Evolutionary conservation across 2,329 filamentous ascomycete genomes (phyloP).

Genomic region (Aureobasidium sp.): DNA sequence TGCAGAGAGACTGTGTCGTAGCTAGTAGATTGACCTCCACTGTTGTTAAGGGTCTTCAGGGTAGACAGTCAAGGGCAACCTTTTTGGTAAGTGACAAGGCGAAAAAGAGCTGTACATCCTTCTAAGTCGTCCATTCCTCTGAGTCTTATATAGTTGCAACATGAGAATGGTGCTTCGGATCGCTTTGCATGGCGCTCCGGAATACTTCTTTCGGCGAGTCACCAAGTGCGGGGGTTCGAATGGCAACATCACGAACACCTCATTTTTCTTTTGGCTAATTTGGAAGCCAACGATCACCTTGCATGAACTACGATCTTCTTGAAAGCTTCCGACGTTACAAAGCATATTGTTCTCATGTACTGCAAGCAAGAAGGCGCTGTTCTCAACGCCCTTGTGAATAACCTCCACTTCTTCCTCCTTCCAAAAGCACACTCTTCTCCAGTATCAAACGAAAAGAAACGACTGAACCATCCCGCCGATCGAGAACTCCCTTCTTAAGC

Average conservation of each 20-base stretch:
- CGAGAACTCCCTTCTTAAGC: neutral
- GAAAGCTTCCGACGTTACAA: neutral
- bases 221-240: conserved; percentile 8
- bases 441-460: neutral
- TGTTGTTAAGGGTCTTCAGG: too few species aligned
- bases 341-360: neutral
- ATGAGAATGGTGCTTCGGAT: neutral
- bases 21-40: neutral
- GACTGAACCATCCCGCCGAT: neutral
- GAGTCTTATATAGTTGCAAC: neutral
- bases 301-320: neutral
- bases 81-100: neutral
- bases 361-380: neutral
- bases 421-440: neutral
- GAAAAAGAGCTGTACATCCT: neutral
- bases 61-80: too few species aligned
- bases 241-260: neutral
- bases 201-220: neutral
- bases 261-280: neutral
- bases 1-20: neutral
- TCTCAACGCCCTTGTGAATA: neutral
- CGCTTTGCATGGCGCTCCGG: neutral
- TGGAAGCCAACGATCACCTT: neutral
- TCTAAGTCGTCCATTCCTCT: too few species aligned
- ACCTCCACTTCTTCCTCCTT: neutral